Conservation (phyloP, 2,329 filamentous ascomycete species). For the Venturia oleaginea region DNA sequence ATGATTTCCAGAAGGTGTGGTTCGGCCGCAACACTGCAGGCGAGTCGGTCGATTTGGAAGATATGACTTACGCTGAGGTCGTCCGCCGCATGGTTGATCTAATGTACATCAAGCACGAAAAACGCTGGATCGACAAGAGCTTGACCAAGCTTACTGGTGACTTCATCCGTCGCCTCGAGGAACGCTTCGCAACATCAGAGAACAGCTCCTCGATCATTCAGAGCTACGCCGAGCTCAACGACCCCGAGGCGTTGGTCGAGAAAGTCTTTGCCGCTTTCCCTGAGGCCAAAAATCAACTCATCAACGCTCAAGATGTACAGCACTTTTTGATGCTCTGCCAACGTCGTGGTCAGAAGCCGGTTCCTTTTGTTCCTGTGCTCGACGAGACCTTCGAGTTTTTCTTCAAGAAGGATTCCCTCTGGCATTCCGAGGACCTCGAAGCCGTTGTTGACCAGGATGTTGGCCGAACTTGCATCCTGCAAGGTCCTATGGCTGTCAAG, state of each 20-base stretch:
- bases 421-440: constrained; percentile 96
- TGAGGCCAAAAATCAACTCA: constrained; percentile 79
- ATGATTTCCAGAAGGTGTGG: constrained; percentile 42
- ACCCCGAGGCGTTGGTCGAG: constrained; percentile 70
- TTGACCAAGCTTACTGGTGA: constrained; percentile 78
- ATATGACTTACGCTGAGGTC: constrained; percentile 41
- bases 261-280: constrained; percentile 76
- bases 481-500: constrained; percentile 85
- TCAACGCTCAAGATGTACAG: constrained; percentile 97
- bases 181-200: constrained; percentile 72
- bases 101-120: constrained; percentile 38
- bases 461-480: constrained; percentile 88
- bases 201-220: constrained; percentile 77
- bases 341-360: constrained; percentile 86
- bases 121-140: constrained; percentile 49
- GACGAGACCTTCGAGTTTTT: constrained; percentile 98
- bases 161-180: constrained; percentile 93
- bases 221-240: constrained; percentile 77
- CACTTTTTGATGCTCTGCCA: constrained; percentile 92
- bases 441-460: constrained; percentile 95
- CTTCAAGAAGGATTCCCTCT: constrained; percentile 99
- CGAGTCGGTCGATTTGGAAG: constrained; percentile 35
- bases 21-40: constrained; percentile 36
- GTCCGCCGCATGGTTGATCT: constrained; percentile 37
- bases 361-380: constrained; percentile 89